Conservation (phyloP, 306 rosid genomes). For the Lathyrus aphaca region DNA sequence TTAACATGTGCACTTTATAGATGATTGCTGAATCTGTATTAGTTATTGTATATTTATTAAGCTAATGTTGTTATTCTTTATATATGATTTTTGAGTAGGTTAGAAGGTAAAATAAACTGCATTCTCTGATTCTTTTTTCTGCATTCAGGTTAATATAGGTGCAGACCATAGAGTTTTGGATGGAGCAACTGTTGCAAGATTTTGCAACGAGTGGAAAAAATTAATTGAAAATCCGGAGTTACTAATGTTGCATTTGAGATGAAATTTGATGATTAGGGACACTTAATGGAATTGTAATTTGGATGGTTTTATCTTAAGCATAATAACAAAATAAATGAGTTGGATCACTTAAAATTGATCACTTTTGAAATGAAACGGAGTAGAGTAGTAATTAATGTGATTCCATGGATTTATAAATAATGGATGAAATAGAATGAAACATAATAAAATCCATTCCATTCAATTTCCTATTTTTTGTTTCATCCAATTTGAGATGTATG, state of each 20-base stretch:
- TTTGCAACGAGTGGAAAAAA: conserved; percentile 88
- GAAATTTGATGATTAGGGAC: conserved; percentile 31
- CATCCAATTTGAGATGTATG: too few species aligned
- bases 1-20: too few species aligned
- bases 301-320: conserved; percentile 9
- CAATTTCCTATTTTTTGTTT: too few species aligned
- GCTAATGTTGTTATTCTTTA: conserved; percentile 1
- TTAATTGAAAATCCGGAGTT: conserved; percentile 79
- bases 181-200: conserved; percentile 93
- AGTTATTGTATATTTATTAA: conserved; percentile 1
- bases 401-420: too few species aligned
- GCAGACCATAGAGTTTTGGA: conserved; percentile 97
- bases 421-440: too few species aligned
- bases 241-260: conserved; percentile 71
- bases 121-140: conserved; percentile 11
- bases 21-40: too few species aligned
- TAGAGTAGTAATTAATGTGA: too few species aligned
- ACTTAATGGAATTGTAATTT: conserved; percentile 11
- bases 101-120: conserved; percentile 30
- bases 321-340: conserved; percentile 4
- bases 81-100: neutral
- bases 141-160: conserved; percentile 79
- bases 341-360: neutral
- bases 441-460: too few species aligned
- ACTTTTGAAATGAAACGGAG: too few species aligned